Conservation (phyloP, 805 yeast species). For the Pichia californica region DNA sequence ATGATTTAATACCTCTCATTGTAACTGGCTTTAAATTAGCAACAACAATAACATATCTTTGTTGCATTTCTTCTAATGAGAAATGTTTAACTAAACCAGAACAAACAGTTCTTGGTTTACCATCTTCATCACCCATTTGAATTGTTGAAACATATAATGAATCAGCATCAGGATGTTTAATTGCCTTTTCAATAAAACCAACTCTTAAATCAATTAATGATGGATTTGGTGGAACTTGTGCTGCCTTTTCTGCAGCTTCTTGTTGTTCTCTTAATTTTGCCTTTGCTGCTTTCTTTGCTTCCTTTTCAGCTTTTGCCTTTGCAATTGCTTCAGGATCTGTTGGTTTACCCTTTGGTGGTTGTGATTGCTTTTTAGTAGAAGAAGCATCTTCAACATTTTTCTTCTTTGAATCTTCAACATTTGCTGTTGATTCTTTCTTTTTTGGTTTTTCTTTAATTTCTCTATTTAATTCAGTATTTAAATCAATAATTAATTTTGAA, state of each 20-base stretch:
- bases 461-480: constrained; percentile 61
- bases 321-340: constrained; percentile 29
- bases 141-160: constrained; percentile 93
- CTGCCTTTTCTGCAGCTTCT: constrained; percentile 45
- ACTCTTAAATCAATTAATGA: constrained; percentile 87
- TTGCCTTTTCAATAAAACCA: constrained; percentile 94
- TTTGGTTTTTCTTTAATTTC: constrained; percentile 33
- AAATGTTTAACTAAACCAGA: constrained; percentile 90
- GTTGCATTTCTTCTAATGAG: constrained; percentile 92
- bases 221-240: constrained; percentile 68
- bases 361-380: constrained; percentile 12
- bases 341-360: constrained; percentile 17
- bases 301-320: constrained; percentile 31
- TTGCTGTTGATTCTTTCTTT: constrained; percentile 17
- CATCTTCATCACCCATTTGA: constrained; percentile 92
- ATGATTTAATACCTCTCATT: constrained; percentile 95
- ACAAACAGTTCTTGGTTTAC: constrained; percentile 91
- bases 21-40: constrained; percentile 96
- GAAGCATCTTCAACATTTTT: constrained; percentile 11
- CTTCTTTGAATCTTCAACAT: constrained; percentile 15
- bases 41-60: constrained; percentile 81
- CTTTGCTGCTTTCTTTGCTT: constrained; percentile 36
- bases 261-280: constrained; percentile 56
- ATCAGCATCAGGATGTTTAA: constrained; percentile 97
- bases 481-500: constrained; percentile 45